These are phyloP conservation scores for Camptophora hylomeconis DNA, from an alignment of 2,329 filamentous ascomycete genomes.

Conservation along the genomic window DNA sequence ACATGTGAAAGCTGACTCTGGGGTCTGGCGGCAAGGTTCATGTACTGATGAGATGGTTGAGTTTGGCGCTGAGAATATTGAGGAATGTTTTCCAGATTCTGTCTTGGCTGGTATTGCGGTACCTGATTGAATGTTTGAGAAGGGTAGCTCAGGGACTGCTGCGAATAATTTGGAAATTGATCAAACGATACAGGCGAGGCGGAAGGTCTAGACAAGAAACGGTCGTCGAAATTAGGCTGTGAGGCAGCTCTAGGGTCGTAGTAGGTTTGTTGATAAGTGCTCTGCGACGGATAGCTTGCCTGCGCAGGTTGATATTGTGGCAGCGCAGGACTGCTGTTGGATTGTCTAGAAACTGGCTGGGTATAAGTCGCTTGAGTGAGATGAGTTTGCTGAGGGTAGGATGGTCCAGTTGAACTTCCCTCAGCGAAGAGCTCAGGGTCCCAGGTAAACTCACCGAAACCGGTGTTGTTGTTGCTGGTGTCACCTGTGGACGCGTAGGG, in stretches of 20 bases:
- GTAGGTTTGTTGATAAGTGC: constrained; percentile 11
- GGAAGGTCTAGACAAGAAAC: constrained; percentile 8
- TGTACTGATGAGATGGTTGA: no score
- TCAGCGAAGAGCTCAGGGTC: constrained; percentile 15
- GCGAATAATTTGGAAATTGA: constrained; percentile 3
- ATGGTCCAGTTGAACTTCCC: constrained; percentile 7
- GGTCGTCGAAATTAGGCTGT: constrained; percentile 12
- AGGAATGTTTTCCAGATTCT: no score
- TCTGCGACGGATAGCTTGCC: constrained; percentile 7
- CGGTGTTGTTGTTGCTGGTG: constrained; percentile 10
- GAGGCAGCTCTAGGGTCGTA: constrained; percentile 10
- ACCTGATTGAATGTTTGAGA: no score
- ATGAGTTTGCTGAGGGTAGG: constrained; percentile 11
- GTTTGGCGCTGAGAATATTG: no score
- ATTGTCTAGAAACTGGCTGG: constrained; percentile 9
- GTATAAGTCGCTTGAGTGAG: constrained; percentile 8
- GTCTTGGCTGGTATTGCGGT: no score
- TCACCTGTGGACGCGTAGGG: constrained; percentile 5
- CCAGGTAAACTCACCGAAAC: constrained; percentile 12
- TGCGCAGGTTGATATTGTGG: constrained; percentile 12
- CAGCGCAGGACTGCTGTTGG: constrained; percentile 12
- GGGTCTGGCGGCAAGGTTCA: no score
- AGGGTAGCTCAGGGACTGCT: no score
- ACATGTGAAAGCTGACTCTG: no score
- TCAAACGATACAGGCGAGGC: constrained; percentile 6